Evolutionary conservation across 805 yeast genomes (phyloP).

Genomic region (Torulaspora microellipsoides): DNA sequence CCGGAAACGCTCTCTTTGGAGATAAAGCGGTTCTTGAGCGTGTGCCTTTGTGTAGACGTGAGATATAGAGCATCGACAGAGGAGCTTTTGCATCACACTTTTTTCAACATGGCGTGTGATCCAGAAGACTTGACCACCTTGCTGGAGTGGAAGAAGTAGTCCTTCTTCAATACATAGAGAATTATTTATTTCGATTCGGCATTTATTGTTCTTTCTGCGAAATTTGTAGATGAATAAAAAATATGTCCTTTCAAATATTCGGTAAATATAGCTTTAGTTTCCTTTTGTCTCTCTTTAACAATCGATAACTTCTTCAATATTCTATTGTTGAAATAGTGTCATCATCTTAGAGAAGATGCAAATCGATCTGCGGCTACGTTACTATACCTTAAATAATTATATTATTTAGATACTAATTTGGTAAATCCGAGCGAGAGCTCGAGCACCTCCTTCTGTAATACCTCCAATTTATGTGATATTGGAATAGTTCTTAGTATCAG

Average conservation of each 20-base stretch:
- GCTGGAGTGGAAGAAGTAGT: conserved; percentile 45
- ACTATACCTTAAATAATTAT: no score
- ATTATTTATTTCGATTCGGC: not conserved
- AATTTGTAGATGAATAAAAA: not conserved
- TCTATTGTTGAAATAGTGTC: not conserved
- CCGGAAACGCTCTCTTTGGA: conserved; percentile 77
- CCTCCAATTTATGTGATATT: conserved; percentile 30
- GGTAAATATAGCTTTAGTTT: no score
- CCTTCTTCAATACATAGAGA: not conserved
- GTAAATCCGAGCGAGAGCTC: conserved; percentile 28
- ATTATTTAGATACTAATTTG: conserved; percentile 16
- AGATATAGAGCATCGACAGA: conserved; percentile 86
- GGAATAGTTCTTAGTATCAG: conserved; percentile 33
- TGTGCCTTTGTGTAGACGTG: conserved; percentile 92
- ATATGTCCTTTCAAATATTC: not conserved
- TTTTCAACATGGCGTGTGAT: conserved; percentile 59
- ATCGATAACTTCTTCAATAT: not conserved
- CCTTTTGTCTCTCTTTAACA: no score
- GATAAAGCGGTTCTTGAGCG: conserved; percentile 80
- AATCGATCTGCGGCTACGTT: no score
- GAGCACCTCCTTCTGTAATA: conserved; percentile 27
- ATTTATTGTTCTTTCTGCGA: not conserved
- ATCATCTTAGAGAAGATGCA: not conserved
- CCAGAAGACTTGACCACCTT: conserved; percentile 56
- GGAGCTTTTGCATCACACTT: conserved; percentile 75